Percentiles rank a stretch among this genome's conserved stretches.
phyloP scores from a whole-genome alignment of 768 basidiomycete genomes.

The Trametes cingulata region DNA sequence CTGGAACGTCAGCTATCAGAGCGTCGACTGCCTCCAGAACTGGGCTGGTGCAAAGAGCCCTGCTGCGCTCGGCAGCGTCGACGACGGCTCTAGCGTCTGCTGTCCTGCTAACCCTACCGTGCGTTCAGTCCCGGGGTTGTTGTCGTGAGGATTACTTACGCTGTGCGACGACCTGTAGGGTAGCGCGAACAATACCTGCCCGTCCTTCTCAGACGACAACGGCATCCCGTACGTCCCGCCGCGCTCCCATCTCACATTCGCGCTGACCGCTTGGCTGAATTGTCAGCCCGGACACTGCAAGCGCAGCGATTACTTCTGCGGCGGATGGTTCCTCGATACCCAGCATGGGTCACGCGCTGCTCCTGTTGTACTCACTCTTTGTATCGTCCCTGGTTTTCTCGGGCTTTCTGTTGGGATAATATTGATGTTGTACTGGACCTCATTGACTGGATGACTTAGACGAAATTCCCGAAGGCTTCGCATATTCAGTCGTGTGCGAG shows the following conservation, averaged over 20 bases:
- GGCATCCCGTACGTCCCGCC: conserved; percentile 26
- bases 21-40: conserved; percentile 56
- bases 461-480: neutral
- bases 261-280: neutral
- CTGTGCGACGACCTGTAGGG: conserved; percentile 40
- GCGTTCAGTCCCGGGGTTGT: no score
- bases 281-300: conserved; percentile 25
- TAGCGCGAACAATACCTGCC: conserved; percentile 36
- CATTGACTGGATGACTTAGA: neutral
- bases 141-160: no score
- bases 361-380: conserved; percentile 16
- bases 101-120: conserved; percentile 74
- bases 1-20: conserved; percentile 78
- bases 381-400: conserved; percentile 8
- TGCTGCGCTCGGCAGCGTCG: conserved; percentile 69
- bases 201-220: conserved; percentile 28
- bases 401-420: conserved; percentile 7
- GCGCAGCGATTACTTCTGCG: neutral
- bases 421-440: neutral
- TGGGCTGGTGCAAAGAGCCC: conserved; percentile 66
- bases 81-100: conserved; percentile 60
- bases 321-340: neutral
- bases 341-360: neutral
- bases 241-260: neutral
- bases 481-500: neutral